Evolutionary conservation across 768 basidiomycete genomes (phyloP).

Genomic region (Suillus alpinus): DNA sequence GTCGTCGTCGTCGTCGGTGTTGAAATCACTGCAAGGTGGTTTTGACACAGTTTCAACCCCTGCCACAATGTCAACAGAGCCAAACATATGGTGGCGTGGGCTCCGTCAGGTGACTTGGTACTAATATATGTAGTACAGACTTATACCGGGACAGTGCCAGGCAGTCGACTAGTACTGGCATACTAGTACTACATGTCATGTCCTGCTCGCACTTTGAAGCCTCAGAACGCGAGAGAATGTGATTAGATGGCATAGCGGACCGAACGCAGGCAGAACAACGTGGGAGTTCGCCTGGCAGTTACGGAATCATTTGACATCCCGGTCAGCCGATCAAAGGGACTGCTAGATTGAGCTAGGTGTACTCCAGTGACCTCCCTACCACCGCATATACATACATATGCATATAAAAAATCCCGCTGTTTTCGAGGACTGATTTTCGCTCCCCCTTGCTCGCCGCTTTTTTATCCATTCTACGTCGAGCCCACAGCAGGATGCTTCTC

Average conservation of each 20-base stretch:
- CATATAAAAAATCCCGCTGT: background rate
- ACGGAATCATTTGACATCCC: background rate
- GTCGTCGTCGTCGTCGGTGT: slow-evolving; percentile 30
- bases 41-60: slow-evolving; percentile 29
- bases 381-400: background rate
- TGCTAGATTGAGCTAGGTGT: background rate
- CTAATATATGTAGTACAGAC: too few relatives aligned
- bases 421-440: background rate
- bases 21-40: slow-evolving; percentile 21
- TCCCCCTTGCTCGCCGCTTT: background rate
- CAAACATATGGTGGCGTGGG: slow-evolving; percentile 23
- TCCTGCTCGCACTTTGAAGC: background rate
- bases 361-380: background rate
- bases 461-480: background rate
- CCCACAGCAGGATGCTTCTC: slow-evolving; percentile 43
- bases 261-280: background rate
- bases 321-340: background rate
- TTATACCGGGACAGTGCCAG: too few relatives aligned
- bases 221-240: background rate
- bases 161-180: too few relatives aligned
- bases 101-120: too few relatives aligned
- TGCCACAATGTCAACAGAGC: slow-evolving; percentile 27
- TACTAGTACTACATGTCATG: too few relatives aligned
- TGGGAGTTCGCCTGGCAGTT: background rate
- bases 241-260: background rate